Evolutionary conservation across 202 grass and related monocot species (phyloP).

Genomic region (Sporobolus alterniflorus): DNA sequence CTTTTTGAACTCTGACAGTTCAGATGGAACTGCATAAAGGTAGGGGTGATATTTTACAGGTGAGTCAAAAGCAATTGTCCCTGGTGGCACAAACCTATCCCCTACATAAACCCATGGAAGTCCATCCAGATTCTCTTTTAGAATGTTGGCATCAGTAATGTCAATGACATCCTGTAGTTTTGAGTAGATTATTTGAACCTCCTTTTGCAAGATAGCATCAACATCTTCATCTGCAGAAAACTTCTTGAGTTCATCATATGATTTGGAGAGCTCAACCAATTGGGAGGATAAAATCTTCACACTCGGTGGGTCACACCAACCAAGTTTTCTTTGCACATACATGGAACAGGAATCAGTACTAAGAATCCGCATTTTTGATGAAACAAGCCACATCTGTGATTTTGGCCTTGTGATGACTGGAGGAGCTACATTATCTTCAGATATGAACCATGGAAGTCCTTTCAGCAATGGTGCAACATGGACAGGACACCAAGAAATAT

Average conservation of each 20-base stretch:
- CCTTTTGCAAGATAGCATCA: conserved; percentile 67
- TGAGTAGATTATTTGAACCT: conserved; percentile 70
- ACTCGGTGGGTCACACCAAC: conserved; percentile 75
- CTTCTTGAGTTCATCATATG: conserved; percentile 75
- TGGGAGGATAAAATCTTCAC: conserved; percentile 72
- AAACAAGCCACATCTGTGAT: conserved; percentile 95
- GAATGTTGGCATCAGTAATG: conserved; percentile 41
- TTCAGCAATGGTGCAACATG: conserved; percentile 65
- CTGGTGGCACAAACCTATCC: conserved; percentile 75
- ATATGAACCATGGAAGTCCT: conserved; percentile 87
- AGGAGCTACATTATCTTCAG: conserved; percentile 75
- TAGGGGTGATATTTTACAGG: conserved; percentile 98
- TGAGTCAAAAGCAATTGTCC: conserved; percentile 93
- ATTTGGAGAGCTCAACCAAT: conserved; percentile 89
- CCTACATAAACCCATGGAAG: conserved; percentile 88
- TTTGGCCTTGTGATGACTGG: conserved; percentile 78
- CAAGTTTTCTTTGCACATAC: conserved; percentile 87
- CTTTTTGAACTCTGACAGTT: conserved; percentile 81
- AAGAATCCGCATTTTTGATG: conserved; percentile 92
- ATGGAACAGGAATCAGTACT: conserved; percentile 75
- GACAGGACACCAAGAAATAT: conserved; percentile 90
- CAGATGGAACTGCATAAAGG: conserved; percentile 96
- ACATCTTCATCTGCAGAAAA: conserved; percentile 55
- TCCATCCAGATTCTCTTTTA: conserved; percentile 79
- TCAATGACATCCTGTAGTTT: conserved; percentile 76